These are phyloP conservation scores for Sphaerulina vaccinii DNA, from an alignment of 2,329 filamentous ascomycete genomes.

Conservation along the genomic window DNA sequence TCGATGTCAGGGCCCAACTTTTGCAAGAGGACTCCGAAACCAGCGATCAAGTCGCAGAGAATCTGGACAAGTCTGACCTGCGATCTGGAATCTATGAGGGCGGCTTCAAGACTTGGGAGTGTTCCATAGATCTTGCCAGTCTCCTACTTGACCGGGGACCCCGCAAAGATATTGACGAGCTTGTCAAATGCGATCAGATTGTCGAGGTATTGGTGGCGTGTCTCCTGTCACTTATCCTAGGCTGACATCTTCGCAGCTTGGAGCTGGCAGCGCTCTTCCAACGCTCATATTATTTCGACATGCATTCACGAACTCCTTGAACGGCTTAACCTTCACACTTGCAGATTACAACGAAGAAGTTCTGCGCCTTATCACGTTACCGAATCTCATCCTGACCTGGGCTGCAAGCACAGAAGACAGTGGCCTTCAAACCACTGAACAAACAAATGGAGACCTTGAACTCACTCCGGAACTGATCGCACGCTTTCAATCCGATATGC, in stretches of 20 bases:
- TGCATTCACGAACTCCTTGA: constrained; percentile 48
- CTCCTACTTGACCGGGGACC: constrained; percentile 54
- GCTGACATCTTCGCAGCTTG: constrained; percentile 55
- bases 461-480: constrained; percentile 58
- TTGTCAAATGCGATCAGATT: constrained; percentile 50
- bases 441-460: constrained; percentile 59
- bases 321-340: constrained; percentile 59
- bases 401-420: constrained; percentile 30
- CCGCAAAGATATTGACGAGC: constrained; percentile 50
- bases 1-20: constrained; percentile 77
- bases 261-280: constrained; percentile 75
- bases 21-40: constrained; percentile 63
- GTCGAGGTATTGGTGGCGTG: constrained; percentile 49
- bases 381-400: constrained; percentile 74
- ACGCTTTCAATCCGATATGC: constrained; percentile 59
- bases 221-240: not conserved
- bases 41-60: constrained; percentile 54
- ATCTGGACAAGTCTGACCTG: constrained; percentile 69
- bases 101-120: constrained; percentile 89
- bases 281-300: constrained; percentile 69
- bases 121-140: constrained; percentile 74
- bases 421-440: constrained; percentile 2
- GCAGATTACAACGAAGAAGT: constrained; percentile 81
- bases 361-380: constrained; percentile 73
- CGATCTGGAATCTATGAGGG: constrained; percentile 82